A percentile compares a stretch with the other conserved stretches of the same genome.
These are phyloP conservation scores for Aspergillus fumigatus DNA, from an alignment of 2,329 filamentous ascomycete species.

Conservation along the genomic window DNA sequence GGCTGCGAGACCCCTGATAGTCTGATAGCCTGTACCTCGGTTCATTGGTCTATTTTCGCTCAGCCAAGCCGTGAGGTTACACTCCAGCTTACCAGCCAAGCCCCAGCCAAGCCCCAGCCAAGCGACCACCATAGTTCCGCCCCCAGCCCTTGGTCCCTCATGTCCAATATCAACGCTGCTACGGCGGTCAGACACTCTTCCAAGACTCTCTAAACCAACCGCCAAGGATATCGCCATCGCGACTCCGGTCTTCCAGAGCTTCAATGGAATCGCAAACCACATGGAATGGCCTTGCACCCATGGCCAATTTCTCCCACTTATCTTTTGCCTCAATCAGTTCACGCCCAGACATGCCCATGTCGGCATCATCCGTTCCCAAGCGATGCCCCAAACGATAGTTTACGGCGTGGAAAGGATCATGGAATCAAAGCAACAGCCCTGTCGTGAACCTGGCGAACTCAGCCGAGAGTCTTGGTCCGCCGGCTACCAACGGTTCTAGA, in stretches of 20 bases:
- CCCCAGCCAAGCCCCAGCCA: conserved; percentile 4
- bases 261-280: background rate
- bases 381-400: background rate
- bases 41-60: background rate
- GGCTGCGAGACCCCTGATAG: background rate
- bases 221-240: background rate
- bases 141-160: background rate
- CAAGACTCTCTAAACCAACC: conserved; percentile 1
- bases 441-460: background rate
- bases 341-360: background rate
- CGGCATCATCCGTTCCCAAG: background rate
- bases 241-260: background rate
- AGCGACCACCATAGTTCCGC: conserved; percentile 3
- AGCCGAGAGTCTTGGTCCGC: conserved; percentile 6
- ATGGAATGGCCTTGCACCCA: background rate
- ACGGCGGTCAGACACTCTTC: background rate
- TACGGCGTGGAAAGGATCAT: too few species aligned
- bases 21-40: background rate
- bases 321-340: background rate
- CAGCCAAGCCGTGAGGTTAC: conserved; percentile 22
- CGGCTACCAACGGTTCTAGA: conserved; percentile 10
- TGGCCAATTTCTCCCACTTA: background rate
- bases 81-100: conserved; percentile 22
- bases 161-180: background rate
- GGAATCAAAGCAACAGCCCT: background rate